Base-by-base conservation (phyloP, 768 basidiomycete species). In the Epithele typhae region DNA sequence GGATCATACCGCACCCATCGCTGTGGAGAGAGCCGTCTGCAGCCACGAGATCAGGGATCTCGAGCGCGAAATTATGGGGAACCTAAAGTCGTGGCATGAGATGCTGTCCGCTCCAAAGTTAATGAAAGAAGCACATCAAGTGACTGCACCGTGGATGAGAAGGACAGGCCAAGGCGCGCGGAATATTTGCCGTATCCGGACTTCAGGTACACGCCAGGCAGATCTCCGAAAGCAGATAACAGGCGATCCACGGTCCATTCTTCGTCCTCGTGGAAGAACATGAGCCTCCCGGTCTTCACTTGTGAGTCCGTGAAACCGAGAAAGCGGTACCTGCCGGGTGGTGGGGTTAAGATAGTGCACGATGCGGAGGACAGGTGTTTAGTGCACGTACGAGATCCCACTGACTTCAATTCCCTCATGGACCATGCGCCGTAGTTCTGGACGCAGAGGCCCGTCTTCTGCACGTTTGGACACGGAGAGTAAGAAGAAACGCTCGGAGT, bases 1-100 rank as follows among this genome's bases (percentile, higher is more conserved):
- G 52, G 4, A 57, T 57, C 52, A 53, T 46, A 5, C 55, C 55
- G 21, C 52, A 57, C 3, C 55, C 52, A 23, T 57, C 55, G 24
- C 35, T 57, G 27, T 53, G 49, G 18, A 57, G 19, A 14, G 52
- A 53, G 5, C 49, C 49, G 39, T 51, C 52, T 24, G 27, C 32
- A 5, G 55, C 55, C 6, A 19, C 34, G 18, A 44, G 23, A 14
- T 57, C 55, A 5, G 42, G 45, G 9, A 57, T 24, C 40, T 45
- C 30, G 14, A 53, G 21, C 7, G 46, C 46, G 5, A 33, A 25
- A 11, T 40, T 46, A 2, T 5, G 18, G 19, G 40, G 40, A 10
- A 52, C 25, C 50, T 52, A 11, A 7, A n/a, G 19, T 33, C 11
- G 4, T 18, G 12, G n/a, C 9, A 11, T 46, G 27, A 30, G 27